Conservation (phyloP, 805 yeast genomes). For the Zygotorulaspora sp. region DNA sequence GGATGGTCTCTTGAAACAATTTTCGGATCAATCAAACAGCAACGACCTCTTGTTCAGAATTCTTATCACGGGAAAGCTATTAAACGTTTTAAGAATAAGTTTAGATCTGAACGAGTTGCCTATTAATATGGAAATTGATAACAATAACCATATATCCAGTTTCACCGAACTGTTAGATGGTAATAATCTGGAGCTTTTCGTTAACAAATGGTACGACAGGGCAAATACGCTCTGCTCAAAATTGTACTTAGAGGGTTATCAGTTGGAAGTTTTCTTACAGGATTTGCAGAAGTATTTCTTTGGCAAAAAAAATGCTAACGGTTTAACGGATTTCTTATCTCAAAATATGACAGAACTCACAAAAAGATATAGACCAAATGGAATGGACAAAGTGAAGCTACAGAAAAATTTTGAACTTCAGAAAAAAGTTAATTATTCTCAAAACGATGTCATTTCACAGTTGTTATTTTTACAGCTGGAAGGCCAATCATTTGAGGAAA, state of each 20-base stretch:
- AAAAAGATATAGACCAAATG: slow-evolving; percentile 26
- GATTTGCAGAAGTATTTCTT: slow-evolving; percentile 56
- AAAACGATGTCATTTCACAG: slow-evolving; percentile 27
- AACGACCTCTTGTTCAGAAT: slow-evolving; percentile 45
- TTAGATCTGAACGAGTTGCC: slow-evolving; percentile 21
- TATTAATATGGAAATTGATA: slow-evolving; percentile 15
- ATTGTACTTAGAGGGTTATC: slow-evolving; percentile 57
- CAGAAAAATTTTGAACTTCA: slow-evolving; percentile 30
- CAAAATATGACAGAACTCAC: slow-evolving; percentile 26
- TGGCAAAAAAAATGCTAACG: slow-evolving; percentile 28
- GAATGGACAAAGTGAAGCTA: slow-evolving; percentile 25
- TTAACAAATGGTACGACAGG: slow-evolving; percentile 57
- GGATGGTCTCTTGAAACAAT: slow-evolving; percentile 67
- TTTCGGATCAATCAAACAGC: slow-evolving; percentile 40
- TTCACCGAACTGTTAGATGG: slow-evolving; percentile 27
- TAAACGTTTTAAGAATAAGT: slow-evolving; percentile 52
- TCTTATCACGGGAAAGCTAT: slow-evolving; percentile 76
- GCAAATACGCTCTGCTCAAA: slow-evolving; percentile 61
- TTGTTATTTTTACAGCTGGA: slow-evolving; percentile 40
- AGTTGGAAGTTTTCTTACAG: slow-evolving; percentile 44
- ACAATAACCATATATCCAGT: slow-evolving; percentile 30
- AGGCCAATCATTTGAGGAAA: slow-evolving; percentile 25
- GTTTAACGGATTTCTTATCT: slow-evolving; percentile 21
- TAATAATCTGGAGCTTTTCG: slow-evolving; percentile 47
- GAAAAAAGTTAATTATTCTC: slow-evolving; percentile 6